These are phyloP conservation scores for Vigna radiata DNA, from an alignment of 306 rosid genomes.

Conservation along the genomic window DNA sequence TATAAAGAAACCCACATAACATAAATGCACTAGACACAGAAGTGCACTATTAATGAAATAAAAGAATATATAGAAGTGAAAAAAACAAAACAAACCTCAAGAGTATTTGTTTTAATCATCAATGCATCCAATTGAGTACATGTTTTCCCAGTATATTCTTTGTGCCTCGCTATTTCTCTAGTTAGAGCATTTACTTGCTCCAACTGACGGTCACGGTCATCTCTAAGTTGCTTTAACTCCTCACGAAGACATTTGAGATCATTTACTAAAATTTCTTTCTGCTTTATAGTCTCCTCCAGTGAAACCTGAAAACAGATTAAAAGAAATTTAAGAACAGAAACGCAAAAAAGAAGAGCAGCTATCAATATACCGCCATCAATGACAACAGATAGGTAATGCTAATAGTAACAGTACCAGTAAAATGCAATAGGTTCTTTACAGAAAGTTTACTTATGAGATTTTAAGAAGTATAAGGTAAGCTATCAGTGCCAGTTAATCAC, in stretches of 20 bases:
- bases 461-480: neutral
- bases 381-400: conserved; percentile 1
- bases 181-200: conserved; percentile 59
- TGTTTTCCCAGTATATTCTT: conserved; percentile 57
- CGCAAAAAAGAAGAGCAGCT: neutral
- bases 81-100: conserved; percentile 62
- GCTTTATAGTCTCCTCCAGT: conserved; percentile 67
- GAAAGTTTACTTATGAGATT: too few species aligned
- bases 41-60: conserved; percentile 2
- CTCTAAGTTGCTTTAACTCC: conserved; percentile 78
- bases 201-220: conserved; percentile 74
- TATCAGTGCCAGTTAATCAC: conserved; percentile 9
- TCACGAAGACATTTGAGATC: conserved; percentile 75
- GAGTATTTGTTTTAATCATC: conserved; percentile 61
- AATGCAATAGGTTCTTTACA: neutral
- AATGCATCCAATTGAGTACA: conserved; percentile 66
- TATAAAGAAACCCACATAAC: conserved; percentile 45
- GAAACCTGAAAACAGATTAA: conserved; percentile 56
- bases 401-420: conserved; percentile 4
- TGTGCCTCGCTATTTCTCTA: conserved; percentile 61
- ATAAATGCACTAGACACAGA: conserved; percentile 11
- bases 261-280: conserved; percentile 58
- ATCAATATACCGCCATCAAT: neutral
- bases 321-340: neutral
- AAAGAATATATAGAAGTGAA: neutral